Evolutionary conservation across 2,329 filamentous ascomycete species (phyloP), one percentile per base, ranked within the genome.

Genomic region (Uncinocarpus reesii): DNA sequence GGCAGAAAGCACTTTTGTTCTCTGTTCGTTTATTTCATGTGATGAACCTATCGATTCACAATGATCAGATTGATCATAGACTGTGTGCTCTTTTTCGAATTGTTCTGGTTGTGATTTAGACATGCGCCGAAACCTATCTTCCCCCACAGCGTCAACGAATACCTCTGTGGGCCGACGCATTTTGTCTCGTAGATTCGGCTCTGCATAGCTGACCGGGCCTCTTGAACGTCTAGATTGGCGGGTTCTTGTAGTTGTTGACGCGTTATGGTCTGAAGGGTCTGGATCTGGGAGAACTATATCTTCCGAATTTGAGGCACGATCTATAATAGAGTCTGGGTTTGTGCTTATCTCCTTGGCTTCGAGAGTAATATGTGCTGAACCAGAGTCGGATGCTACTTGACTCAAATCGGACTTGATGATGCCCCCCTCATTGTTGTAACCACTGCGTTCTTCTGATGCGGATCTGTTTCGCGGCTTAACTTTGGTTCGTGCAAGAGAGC

Each of bases 141-240:
- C 77, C 10, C 44, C n/a, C 77, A 90, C 84, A 1, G 84, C 85
- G 62, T 88, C 84, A 29, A 83, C 77, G 7, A 89, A 66, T 54
- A 86, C 79, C 60, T 86, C 86, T 1, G 82, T 84, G 18, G 86
- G 84, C 51, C 86, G 77, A 50, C 86, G 77, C 85, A 92, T 89
- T 68, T 92, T 92, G 60, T 82, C 83, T 53, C 83, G 76, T 35
- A 92, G 71, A 58, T 84, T 90, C 1, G 86, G 86, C 62, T 90
- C 84, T 8, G 84, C 83, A 62, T 92, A 92, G 68, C 84, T 90
- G 52, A 92, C 77, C 42, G 80, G 74, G 8, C 78, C 69, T 57
- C 83, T 74, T 41, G 79, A 78, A 54, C 86, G 77, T 55, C 86
- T 37, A n/a, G 50, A 47, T 28, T 46, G 50, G 18, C 50, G 43